Evolutionary conservation across 345 rosid genomes (phyloP).

Genomic region (Luvunga scandens): DNA sequence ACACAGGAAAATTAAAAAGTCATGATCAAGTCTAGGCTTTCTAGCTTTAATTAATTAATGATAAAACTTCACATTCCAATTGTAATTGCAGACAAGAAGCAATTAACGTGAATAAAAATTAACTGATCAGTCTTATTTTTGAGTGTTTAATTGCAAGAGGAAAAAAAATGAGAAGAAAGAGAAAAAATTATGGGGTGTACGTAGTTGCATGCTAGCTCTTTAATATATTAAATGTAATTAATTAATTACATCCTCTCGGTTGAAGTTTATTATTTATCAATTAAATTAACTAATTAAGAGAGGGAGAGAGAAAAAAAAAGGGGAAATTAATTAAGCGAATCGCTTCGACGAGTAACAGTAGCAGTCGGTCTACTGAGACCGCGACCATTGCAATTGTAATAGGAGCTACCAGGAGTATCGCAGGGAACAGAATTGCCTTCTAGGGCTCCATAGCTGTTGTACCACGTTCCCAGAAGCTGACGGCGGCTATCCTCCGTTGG

Average conservation of each 20-base stretch:
- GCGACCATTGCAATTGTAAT: not conserved
- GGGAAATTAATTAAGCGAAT: not conserved
- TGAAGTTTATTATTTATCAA: not conserved
- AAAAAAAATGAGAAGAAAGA: no score
- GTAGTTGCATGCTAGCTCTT: not conserved
- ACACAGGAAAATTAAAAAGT: not conserved
- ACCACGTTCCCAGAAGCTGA: not conserved
- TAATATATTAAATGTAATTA: no score
- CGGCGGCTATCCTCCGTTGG: not conserved
- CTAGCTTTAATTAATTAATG: no score
- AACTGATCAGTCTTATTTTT: not conserved
- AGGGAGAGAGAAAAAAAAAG: no score
- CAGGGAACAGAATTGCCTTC: not conserved
- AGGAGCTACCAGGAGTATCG: not conserved
- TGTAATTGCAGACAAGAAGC: no score
- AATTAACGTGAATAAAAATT: not conserved
- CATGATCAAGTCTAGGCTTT: not conserved
- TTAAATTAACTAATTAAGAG: not conserved
- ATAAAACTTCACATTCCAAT: not conserved
- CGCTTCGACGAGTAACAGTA: not conserved
- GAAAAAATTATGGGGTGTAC: no score
- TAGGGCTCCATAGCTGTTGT: not conserved
- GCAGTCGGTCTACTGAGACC: not conserved
- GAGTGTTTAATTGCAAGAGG: not conserved
- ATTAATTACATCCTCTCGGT: not conserved